phyloP scores from a whole-genome alignment of 2,329 filamentous ascomycete genomes.

The Penicillium sp. region DNA sequence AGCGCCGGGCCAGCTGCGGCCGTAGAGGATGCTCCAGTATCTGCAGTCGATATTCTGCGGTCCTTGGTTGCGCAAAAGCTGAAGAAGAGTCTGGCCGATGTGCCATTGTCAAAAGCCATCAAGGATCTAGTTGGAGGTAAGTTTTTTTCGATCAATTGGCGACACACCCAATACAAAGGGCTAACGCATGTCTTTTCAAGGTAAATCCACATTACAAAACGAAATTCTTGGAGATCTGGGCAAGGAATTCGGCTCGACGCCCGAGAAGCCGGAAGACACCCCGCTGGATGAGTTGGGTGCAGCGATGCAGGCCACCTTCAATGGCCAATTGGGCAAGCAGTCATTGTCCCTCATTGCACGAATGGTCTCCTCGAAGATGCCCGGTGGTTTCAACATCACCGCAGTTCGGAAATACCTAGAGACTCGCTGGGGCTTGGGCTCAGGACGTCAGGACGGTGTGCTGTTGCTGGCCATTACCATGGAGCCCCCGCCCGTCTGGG shows the following conservation, averaged over 20 bases:
- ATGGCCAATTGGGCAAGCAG: slow-evolving; percentile 95
- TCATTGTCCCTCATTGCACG: slow-evolving; percentile 88
- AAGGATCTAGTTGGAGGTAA: slow-evolving; percentile 96
- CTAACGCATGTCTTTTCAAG: slow-evolving; percentile 42
- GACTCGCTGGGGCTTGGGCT: slow-evolving; percentile 80
- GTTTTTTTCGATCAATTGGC: slow-evolving; percentile 35
- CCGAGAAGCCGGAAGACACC: slow-evolving; percentile 96
- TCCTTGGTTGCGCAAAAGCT: slow-evolving; percentile 92
- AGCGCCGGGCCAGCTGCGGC: slow-evolving; percentile 80
- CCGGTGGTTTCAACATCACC: slow-evolving; percentile 98
- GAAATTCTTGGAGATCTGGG: slow-evolving; percentile 96
- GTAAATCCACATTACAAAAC: slow-evolving; percentile 97
- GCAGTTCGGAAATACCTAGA: slow-evolving; percentile 91
- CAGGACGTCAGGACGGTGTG: slow-evolving; percentile 85
- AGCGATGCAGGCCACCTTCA: slow-evolving; percentile 97
- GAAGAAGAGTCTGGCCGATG: slow-evolving; percentile 84
- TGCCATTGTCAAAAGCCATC: slow-evolving; percentile 92
- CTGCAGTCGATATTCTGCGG: slow-evolving; percentile 83
- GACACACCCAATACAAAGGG: neutral
- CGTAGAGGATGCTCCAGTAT: slow-evolving; percentile 79
- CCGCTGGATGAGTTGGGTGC: slow-evolving; percentile 92
- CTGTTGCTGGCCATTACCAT: slow-evolving; percentile 84
- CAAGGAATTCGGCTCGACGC: slow-evolving; percentile 97
- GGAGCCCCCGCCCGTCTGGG: slow-evolving; percentile 87
- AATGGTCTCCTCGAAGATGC: slow-evolving; percentile 98